Percentiles rank a stretch among this genome's conserved stretches.
phyloP scores from a whole-genome alignment of 306 rosid species.

The Malus sylvestris region DNA sequence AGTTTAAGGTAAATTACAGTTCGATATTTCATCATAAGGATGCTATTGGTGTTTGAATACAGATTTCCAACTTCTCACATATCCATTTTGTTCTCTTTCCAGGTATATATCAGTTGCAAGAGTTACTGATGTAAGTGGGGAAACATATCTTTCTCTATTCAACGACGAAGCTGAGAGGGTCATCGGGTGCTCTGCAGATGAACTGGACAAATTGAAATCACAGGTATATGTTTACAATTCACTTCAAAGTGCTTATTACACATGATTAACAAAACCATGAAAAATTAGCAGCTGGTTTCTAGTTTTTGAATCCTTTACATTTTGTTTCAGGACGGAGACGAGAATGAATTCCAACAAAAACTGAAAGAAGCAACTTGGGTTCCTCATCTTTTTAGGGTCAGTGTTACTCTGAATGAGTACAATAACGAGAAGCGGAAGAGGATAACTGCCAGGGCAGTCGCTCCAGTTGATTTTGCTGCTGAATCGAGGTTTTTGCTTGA shows the following conservation, averaged over 20 bases:
- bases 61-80: not conserved
- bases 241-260: not conserved
- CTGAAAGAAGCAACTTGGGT: slow-evolving; percentile 80
- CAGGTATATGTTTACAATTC: slow-evolving; percentile 35
- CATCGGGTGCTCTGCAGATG: slow-evolving; percentile 84
- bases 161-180: slow-evolving; percentile 72
- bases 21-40: not conserved
- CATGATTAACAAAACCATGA: not conserved
- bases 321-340: slow-evolving; percentile 49
- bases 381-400: slow-evolving; percentile 71
- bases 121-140: slow-evolving; percentile 61
- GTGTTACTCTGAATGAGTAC: slow-evolving; percentile 77
- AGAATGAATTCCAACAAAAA: slow-evolving; percentile 40
- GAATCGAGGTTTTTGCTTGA: slow-evolving; percentile 71
- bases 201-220: slow-evolving; percentile 51
- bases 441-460: slow-evolving; percentile 61
- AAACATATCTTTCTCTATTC: slow-evolving; percentile 50
- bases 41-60: not conserved
- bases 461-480: slow-evolving; percentile 75
- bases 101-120: slow-evolving; percentile 60
- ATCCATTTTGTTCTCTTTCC: not conserved
- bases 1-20: slow-evolving; percentile 43
- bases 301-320: not conserved
- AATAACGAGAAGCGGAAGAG: slow-evolving; percentile 78
- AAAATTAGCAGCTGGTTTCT: not conserved